phyloP scores from a whole-genome alignment of 768 basidiomycete species.

The Kwoniella mangroviensis region DNA sequence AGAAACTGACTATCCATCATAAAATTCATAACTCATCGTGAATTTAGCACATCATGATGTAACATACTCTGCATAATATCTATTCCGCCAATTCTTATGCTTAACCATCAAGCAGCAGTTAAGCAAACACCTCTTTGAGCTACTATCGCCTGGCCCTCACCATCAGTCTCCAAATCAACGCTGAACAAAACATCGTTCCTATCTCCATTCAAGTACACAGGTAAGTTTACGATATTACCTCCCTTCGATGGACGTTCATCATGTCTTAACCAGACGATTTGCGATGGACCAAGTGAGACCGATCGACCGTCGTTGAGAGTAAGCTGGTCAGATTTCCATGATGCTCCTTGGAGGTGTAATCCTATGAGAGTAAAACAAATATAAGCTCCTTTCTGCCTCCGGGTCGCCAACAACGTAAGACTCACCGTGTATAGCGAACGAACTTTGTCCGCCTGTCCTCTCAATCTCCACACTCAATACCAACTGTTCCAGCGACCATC shows the following conservation, averaged over 20 bases:
- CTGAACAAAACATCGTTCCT: conserved; percentile 90
- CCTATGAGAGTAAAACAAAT: conserved; percentile 62
- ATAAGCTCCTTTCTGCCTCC: not conserved
- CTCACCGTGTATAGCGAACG: conserved; percentile 87
- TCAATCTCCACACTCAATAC: conserved; percentile 80
- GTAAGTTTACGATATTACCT: conserved; percentile 68
- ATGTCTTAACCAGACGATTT: conserved; percentile 81
- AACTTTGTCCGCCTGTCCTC: conserved; percentile 72
- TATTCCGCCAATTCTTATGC: not conserved
- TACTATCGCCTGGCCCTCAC: conserved; percentile 68
- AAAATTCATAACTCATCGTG: not conserved
- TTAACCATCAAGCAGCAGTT: conserved; percentile 64
- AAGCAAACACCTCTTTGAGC: conserved; percentile 89
- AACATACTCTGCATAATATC: not conserved
- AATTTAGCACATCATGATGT: not conserved
- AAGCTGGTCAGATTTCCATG: conserved; percentile 71
- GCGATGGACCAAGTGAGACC: conserved; percentile 77
- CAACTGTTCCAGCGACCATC: conserved; percentile 90
- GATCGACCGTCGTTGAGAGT: conserved; percentile 82
- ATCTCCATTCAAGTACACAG: conserved; percentile 84
- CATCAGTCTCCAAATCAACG: conserved; percentile 77
- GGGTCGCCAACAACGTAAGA: conserved; percentile 6
- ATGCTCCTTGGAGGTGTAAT: conserved; percentile 82
- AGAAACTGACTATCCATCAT: not conserved
- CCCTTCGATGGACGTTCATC: conserved; percentile 60